phyloP scores from a whole-genome alignment of 225 moss, liverwort and hornwort genomes.

The Asterella californica region DNA sequence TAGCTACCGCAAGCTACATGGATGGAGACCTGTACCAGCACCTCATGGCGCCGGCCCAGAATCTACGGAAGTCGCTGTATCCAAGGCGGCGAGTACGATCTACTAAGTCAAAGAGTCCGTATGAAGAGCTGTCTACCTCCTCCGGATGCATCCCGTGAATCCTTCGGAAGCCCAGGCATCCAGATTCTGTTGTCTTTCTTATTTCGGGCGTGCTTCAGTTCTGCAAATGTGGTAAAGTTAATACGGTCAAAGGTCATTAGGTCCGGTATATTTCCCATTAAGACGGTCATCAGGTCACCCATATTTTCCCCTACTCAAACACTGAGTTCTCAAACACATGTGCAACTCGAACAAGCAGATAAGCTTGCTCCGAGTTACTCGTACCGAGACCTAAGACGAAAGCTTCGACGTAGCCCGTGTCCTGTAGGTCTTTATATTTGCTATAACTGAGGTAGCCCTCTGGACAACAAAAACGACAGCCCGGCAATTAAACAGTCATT shows the following conservation, averaged over 20 bases:
- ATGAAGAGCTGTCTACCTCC: conserved; percentile 19
- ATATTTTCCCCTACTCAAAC: neutral
- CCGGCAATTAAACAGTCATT: neutral
- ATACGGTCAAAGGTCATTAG: neutral
- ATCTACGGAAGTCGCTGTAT: neutral
- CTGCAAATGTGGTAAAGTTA: conserved; percentile 28
- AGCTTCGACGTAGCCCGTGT: neutral
- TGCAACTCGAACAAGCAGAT: neutral
- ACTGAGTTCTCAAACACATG: neutral
- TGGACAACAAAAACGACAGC: neutral
- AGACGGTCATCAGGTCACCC: neutral
- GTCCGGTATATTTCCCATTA: neutral
- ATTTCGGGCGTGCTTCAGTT: conserved; percentile 42
- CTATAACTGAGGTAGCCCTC: neutral
- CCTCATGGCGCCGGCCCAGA: neutral
- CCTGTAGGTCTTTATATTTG: neutral
- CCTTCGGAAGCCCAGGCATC: conserved; percentile 58
- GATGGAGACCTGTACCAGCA: neutral
- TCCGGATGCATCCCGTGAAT: conserved; percentile 45
- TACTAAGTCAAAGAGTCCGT: neutral
- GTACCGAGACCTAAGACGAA: neutral
- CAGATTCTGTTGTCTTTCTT: conserved; percentile 48
- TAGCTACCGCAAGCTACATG: neutral
- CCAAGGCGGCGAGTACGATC: neutral
- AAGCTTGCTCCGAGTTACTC: neutral